Percentiles rank a stretch among this genome's conserved stretches.
Conservation (phyloP, 805 yeast genomes). For the Teunomyces lycoperdinae region DNA sequence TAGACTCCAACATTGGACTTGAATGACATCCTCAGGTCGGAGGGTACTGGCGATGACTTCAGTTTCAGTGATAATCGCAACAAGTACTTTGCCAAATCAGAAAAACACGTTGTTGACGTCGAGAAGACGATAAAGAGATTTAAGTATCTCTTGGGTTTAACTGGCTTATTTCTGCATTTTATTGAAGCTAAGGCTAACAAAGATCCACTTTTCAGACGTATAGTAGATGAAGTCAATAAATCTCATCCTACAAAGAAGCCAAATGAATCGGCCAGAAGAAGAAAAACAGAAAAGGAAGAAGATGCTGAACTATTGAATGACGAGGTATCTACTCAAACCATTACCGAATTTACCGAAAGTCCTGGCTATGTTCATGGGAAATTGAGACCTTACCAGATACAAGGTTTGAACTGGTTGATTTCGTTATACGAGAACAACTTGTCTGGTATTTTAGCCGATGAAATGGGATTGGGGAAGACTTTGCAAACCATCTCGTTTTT, state of each 20-base stretch:
- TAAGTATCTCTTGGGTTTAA: conserved; percentile 61
- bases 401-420: conserved; percentile 78
- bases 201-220: conserved; percentile 55
- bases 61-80: conserved; percentile 3
- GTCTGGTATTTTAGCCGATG: conserved; percentile 79
- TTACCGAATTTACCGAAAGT: conserved; percentile 49
- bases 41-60: neutral
- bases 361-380: conserved; percentile 55
- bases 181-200: conserved; percentile 61
- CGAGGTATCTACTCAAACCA: conserved; percentile 29
- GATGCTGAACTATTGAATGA: conserved; percentile 72
- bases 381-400: conserved; percentile 72
- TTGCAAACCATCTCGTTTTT: conserved; percentile 74
- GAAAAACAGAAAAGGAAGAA: conserved; percentile 76
- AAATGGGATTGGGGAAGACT: conserved; percentile 84
- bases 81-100: conserved; percentile 32
- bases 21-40: conserved; percentile 5
- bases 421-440: conserved; percentile 64
- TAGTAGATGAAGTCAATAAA: conserved; percentile 40
- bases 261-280: conserved; percentile 39
- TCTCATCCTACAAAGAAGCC: conserved; percentile 6
- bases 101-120: conserved; percentile 45
- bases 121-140: conserved; percentile 65
- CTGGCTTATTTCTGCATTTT: conserved; percentile 66
- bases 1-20: conserved; percentile 6